Percentiles rank a stretch among this genome's conserved stretches.
Evolutionary conservation across 2,329 filamentous ascomycete species (phyloP).

Genomic region (Alternaria alternata): DNA sequence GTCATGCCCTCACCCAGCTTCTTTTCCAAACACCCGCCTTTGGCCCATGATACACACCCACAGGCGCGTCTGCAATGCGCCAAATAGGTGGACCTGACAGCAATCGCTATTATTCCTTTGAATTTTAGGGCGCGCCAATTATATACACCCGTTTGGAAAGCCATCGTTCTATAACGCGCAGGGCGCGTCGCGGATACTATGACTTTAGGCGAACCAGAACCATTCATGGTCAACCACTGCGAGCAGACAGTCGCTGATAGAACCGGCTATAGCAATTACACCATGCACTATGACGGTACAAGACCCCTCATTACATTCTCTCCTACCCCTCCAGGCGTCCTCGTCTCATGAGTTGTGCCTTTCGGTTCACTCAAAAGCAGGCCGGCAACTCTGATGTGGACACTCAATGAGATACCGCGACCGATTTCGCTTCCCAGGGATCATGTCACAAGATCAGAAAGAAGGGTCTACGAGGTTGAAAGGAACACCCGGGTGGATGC

Average conservation of each 20-base stretch:
- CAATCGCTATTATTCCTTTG: neutral
- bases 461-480: neutral
- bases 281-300: neutral
- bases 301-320: neutral
- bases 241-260: neutral
- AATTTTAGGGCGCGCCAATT: neutral
- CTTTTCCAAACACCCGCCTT: neutral
- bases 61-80: neutral
- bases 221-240: constrained; percentile 7
- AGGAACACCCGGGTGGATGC: neutral
- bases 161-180: neutral
- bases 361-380: neutral
- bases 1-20: neutral
- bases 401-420: neutral
- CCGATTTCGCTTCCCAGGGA: neutral
- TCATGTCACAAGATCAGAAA: neutral
- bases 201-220: constrained; percentile 12
- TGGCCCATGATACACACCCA: neutral
- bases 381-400: neutral
- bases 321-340: neutral
- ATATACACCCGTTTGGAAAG: neutral
- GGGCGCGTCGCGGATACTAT: neutral
- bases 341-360: neutral
- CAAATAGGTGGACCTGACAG: neutral
- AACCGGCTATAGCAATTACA: constrained; percentile 4